Conservation (phyloP, 1,284 basidiomycete species). For the Exsudoporus floridanus region DNA sequence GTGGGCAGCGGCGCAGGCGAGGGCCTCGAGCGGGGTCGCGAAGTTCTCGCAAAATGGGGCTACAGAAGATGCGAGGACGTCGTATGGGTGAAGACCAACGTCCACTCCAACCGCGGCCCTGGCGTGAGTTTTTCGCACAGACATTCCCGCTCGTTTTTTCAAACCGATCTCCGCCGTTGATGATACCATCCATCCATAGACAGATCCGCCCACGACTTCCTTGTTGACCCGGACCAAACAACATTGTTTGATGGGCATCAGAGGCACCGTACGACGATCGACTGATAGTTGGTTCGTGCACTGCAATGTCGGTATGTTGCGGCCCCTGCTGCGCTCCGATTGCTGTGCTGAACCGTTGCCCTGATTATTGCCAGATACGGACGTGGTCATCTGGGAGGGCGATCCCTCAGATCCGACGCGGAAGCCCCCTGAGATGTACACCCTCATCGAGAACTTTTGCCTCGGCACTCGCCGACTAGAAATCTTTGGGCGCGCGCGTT, state of each 20-base stretch:
- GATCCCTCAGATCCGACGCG: slow-evolving; percentile 75
- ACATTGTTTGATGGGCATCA: slow-evolving; percentile 98
- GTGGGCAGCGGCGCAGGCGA: slow-evolving; percentile 90
- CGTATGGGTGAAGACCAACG: slow-evolving; percentile 94
- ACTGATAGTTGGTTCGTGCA: slow-evolving; percentile 96
- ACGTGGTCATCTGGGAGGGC: slow-evolving; percentile 95
- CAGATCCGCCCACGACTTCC: slow-evolving; percentile 79
- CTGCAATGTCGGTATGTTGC: slow-evolving; percentile 81
- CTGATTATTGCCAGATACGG: slow-evolving; percentile 67
- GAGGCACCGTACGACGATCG: slow-evolving; percentile 91
- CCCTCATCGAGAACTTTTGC: slow-evolving; percentile 96
- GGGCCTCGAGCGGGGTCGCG: slow-evolving; percentile 89
- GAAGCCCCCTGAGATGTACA: slow-evolving; percentile 95
- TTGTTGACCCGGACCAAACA: slow-evolving; percentile 88
- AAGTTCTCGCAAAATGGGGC: slow-evolving; percentile 91
- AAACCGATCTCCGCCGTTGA: slow-evolving; percentile 9
- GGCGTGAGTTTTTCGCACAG: slow-evolving; percentile 51
- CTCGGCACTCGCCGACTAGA: slow-evolving; percentile 91
- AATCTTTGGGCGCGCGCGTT: slow-evolving; percentile 77
- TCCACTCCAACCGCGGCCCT: slow-evolving; percentile 63
- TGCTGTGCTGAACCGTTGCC: not conserved
- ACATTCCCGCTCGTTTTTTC: not conserved
- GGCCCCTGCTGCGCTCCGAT: not conserved
- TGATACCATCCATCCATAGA: slow-evolving; percentile 41
- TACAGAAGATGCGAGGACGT: slow-evolving; percentile 96